A percentile compares a stretch with the other conserved stretches of the same genome.
Conservation (phyloP, 1,284 basidiomycete genomes). For the Sporisorium reilianum region DNA sequence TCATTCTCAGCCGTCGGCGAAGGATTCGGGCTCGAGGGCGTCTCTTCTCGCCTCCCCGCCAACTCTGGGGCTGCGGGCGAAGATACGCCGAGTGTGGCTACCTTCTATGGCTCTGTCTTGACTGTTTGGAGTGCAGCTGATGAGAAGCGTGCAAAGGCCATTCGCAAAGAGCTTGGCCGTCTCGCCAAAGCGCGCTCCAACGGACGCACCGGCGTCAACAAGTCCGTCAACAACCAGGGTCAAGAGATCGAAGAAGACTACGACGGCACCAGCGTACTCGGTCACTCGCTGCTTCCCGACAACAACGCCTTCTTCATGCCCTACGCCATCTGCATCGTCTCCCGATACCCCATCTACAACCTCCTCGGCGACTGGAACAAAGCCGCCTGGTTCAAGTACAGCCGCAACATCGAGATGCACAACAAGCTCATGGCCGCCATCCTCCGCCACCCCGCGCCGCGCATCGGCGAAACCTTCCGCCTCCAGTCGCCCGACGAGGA, state of each 20-base stretch:
- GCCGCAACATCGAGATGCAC: slow-evolving; percentile 69
- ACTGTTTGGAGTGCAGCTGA: slow-evolving; percentile 61
- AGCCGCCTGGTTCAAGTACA: slow-evolving; percentile 69
- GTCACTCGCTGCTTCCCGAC: slow-evolving; percentile 52
- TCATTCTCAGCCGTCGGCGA: slow-evolving; percentile 70
- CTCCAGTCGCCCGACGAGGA: slow-evolving; percentile 65
- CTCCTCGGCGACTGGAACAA: slow-evolving; percentile 68
- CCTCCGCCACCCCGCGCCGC: slow-evolving; percentile 65
- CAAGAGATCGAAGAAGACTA: slow-evolving; percentile 39
- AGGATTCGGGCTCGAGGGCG: slow-evolving; percentile 74
- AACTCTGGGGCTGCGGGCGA: slow-evolving; percentile 41
- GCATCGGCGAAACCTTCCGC: slow-evolving; percentile 61
- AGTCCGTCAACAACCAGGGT: slow-evolving; percentile 32
- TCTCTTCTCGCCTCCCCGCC: slow-evolving; percentile 79
- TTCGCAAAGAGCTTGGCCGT: slow-evolving; percentile 58
- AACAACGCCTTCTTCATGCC: slow-evolving; percentile 66
- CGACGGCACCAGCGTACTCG: slow-evolving; percentile 36
- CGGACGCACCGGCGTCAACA: slow-evolving; percentile 25
- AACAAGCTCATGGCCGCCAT: slow-evolving; percentile 69
- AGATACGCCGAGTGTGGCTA: slow-evolving; percentile 49
- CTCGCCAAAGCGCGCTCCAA: slow-evolving; percentile 38
- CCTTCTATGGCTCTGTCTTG: slow-evolving; percentile 62
- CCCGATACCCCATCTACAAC: slow-evolving; percentile 66
- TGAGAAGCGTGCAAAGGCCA: slow-evolving; percentile 56
- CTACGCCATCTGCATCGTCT: slow-evolving; percentile 67